phyloP scores from a whole-genome alignment of 1,139 yeast species.

The Yamadazyma dushanensis region DNA sequence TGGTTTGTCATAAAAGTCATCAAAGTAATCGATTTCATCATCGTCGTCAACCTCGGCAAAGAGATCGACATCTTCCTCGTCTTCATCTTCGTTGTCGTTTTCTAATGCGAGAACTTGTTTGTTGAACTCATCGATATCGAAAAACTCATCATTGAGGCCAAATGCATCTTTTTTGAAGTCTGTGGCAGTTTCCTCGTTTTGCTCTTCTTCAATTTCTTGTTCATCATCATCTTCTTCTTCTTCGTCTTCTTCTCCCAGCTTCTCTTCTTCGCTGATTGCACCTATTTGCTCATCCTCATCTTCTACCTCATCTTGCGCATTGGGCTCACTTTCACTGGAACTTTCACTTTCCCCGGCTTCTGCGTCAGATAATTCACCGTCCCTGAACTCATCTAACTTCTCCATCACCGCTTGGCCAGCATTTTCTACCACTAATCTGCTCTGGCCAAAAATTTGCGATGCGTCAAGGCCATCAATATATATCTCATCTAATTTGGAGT shows the following conservation, averaged over 20 bases:
- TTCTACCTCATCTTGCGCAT: conserved; percentile 10
- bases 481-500: conserved; percentile 78
- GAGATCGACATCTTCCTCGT: conserved; percentile 57
- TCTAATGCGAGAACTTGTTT: conserved; percentile 78
- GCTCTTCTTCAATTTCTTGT: conserved; percentile 22
- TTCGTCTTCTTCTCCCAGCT: conserved; percentile 17
- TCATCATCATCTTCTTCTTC: conserved; percentile 22
- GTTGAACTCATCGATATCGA: conserved; percentile 83
- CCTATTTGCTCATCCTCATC: conserved; percentile 15
- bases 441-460: conserved; percentile 92
- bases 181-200: conserved; percentile 10
- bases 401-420: conserved; percentile 40
- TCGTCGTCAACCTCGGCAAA: conserved; percentile 52
- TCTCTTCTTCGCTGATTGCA: conserved; percentile 13
- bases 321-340: conserved; percentile 15
- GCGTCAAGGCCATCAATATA: conserved; percentile 86
- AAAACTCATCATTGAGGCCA: conserved; percentile 83
- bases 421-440: conserved; percentile 65
- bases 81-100: conserved; percentile 47
- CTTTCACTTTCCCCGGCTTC: conserved; percentile 18
- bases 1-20: conserved; percentile 71
- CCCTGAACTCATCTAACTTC: conserved; percentile 21
- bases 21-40: conserved; percentile 70
- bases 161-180: conserved; percentile 44
- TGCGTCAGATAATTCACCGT: conserved; percentile 12